Percentiles rank a stretch among this genome's conserved stretches.
Conservation (phyloP, 164 flowering plant species). For the Stephania japonica region DNA sequence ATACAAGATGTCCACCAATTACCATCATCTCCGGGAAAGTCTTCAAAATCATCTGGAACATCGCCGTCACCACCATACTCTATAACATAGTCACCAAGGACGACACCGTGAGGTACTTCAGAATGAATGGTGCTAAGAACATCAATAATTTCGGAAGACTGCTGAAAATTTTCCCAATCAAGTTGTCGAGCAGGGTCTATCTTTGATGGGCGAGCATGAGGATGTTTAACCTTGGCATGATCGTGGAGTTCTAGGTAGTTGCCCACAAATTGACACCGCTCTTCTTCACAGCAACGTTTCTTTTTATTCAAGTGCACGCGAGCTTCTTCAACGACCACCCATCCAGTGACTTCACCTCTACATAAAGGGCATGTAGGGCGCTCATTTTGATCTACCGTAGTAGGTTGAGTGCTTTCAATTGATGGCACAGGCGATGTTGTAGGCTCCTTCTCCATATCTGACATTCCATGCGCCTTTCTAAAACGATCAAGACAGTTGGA, state of each 20-base stretch:
- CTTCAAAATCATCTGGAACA: conserved; percentile 76
- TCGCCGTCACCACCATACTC: conserved; percentile 91
- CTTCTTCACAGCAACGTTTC: conserved; percentile 73
- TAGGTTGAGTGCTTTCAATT: conserved; percentile 20
- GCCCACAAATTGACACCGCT: conserved; percentile 53
- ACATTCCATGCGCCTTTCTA: conserved; percentile 53
- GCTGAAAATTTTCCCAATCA: conserved; percentile 97
- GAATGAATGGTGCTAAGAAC: conserved; percentile 90
- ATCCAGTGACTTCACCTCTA: conserved; percentile 87
- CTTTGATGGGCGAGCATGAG: conserved; percentile 83
- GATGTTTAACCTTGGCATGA: conserved; percentile 75
- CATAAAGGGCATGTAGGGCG: conserved; percentile 79
- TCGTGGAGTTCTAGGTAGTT: conserved; percentile 61
- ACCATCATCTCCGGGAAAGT: conserved; percentile 75
- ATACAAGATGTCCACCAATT: conserved; percentile 98
- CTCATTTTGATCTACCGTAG: conserved; percentile 21
- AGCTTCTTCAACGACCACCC: conserved; percentile 56
- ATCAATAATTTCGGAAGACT: conserved; percentile 86
- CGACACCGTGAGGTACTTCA: conserved; percentile 89
- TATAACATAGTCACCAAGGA: conserved; percentile 92
- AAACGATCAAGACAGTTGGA: conserved; percentile 89
- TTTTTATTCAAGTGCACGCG: conserved; percentile 58
- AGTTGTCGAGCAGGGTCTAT: conserved; percentile 86
- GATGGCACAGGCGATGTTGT: conserved; percentile 28
- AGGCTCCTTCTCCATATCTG: conserved; percentile 24